phyloP scores from a whole-genome alignment of 441 rosid genomes.

The Bocquillonia castaneifolia region DNA sequence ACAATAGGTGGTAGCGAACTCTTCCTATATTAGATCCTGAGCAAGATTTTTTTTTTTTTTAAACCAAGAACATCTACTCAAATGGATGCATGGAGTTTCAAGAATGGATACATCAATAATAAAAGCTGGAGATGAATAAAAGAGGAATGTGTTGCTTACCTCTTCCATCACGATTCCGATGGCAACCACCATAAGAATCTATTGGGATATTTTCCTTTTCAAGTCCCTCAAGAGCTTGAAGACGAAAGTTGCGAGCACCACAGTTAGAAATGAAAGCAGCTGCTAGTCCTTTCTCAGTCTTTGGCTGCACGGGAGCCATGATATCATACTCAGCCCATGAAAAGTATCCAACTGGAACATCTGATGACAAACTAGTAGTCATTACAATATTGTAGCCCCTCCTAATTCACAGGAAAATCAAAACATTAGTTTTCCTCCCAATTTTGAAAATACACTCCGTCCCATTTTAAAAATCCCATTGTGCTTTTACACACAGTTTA shows the following conservation, averaged over 20 bases:
- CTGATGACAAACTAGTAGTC: slow-evolving; percentile 95
- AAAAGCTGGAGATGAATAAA: not conserved
- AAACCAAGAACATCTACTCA: not conserved
- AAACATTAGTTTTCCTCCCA: slow-evolving; percentile 14
- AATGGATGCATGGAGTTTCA: not conserved
- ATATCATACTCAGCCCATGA: slow-evolving; percentile 95
- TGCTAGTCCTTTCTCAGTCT: slow-evolving; percentile 77
- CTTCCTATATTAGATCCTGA: not conserved
- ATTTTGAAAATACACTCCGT: too few relatives aligned
- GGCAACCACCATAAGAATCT: slow-evolving; percentile 87
- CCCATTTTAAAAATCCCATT: too few relatives aligned
- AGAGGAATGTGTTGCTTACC: slow-evolving; percentile 33
- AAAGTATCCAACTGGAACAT: slow-evolving; percentile 92
- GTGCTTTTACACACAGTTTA: too few relatives aligned
- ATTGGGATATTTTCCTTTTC: slow-evolving; percentile 49
- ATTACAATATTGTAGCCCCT: slow-evolving; percentile 65
- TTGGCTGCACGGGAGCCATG: slow-evolving; percentile 77
- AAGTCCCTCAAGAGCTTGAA: slow-evolving; percentile 71
- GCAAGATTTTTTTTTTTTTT: not conserved
- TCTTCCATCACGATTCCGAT: slow-evolving; percentile 57
- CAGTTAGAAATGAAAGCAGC: slow-evolving; percentile 93
- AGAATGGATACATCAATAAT: not conserved
- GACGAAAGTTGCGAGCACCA: slow-evolving; percentile 68
- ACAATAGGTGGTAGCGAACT: not conserved
- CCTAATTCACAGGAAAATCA: slow-evolving; percentile 35